Conservation (phyloP, 139 green algal species). For the Chlamydomonas applanata region DNA sequence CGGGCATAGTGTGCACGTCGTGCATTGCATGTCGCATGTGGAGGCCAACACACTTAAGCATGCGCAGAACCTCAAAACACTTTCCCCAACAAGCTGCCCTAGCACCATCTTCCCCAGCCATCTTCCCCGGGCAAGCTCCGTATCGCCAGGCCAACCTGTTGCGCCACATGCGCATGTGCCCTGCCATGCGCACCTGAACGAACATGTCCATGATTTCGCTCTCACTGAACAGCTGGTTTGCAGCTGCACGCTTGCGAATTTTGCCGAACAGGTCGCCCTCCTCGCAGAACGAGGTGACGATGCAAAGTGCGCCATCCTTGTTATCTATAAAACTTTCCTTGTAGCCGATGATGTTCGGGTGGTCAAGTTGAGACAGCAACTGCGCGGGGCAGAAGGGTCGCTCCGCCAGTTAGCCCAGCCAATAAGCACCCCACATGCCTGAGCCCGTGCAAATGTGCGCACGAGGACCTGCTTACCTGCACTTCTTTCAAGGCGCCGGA, state of each 20-base stretch:
- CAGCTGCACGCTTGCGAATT: conserved; percentile 24
- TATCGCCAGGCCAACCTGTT: too few relatives aligned
- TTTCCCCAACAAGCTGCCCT: too few relatives aligned
- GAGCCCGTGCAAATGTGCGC: background rate
- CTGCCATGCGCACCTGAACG: conserved; percentile 45
- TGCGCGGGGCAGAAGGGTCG: conserved; percentile 19
- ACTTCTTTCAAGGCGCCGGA: conserved; percentile 42
- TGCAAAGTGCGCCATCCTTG: conserved; percentile 48
- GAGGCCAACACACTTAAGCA: too few relatives aligned
- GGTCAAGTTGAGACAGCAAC: conserved; percentile 53
- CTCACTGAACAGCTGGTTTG: conserved; percentile 51
- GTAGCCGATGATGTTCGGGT: conserved; percentile 63
- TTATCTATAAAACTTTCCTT: conserved; percentile 58
- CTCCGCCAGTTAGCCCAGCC: background rate
- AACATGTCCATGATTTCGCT: conserved; percentile 70
- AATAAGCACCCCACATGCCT: background rate
- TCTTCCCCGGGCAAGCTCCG: too few relatives aligned
- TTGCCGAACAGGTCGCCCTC: conserved; percentile 49
- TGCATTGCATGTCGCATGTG: background rate
- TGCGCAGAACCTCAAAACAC: too few relatives aligned
- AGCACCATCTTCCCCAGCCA: too few relatives aligned
- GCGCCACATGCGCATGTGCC: too few relatives aligned
- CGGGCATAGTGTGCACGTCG: background rate
- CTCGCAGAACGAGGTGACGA: conserved; percentile 53
- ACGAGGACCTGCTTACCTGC: conserved; percentile 4